A percentile compares a stretch with the other conserved stretches of the same genome.
Evolutionary conservation across 345 rosid species (phyloP).

Genomic region (Sisymbrium altissimum): DNA sequence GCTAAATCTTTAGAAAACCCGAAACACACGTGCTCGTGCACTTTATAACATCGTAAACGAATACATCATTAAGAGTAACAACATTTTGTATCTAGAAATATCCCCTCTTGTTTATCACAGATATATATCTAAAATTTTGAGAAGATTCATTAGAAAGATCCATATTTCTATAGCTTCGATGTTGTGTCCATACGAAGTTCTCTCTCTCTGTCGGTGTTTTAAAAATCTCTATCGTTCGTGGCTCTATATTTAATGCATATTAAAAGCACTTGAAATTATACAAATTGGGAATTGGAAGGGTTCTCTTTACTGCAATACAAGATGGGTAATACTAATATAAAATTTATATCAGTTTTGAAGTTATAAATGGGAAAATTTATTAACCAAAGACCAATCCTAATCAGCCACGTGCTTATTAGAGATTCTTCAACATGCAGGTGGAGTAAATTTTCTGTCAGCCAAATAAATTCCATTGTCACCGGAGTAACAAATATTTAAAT

Average conservation of each 20-base stretch:
- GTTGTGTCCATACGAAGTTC: neutral
- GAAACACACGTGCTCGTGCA: slow-evolving; percentile 29
- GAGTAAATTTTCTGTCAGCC: slow-evolving; percentile 32
- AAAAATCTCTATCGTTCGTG: neutral
- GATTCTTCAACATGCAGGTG: slow-evolving; percentile 19
- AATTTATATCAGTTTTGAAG: slow-evolving; percentile 8
- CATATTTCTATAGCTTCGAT: neutral
- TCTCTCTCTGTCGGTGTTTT: slow-evolving; percentile 32
- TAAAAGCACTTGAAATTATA: slow-evolving; percentile 33
- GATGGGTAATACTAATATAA: slow-evolving; percentile 26
- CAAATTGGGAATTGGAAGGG: slow-evolving; percentile 30
- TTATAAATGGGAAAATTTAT: neutral
- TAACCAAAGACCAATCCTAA: neutral
- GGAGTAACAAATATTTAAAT: slow-evolving; percentile 20
- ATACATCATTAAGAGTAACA: neutral
- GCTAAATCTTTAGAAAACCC: neutral
- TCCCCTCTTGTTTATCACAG: neutral
- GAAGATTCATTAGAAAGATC: neutral
- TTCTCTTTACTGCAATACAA: slow-evolving; percentile 31
- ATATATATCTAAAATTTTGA: neutral
- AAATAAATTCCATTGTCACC: slow-evolving; percentile 37
- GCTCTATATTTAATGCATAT: slow-evolving; percentile 29
- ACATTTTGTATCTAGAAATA: neutral
- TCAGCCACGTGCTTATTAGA: slow-evolving; percentile 9
- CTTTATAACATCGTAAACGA: neutral